Base-by-base conservation (phyloP, 192 early-diverging fungal species). In the Linnemannia schmuckeri region DNA sequence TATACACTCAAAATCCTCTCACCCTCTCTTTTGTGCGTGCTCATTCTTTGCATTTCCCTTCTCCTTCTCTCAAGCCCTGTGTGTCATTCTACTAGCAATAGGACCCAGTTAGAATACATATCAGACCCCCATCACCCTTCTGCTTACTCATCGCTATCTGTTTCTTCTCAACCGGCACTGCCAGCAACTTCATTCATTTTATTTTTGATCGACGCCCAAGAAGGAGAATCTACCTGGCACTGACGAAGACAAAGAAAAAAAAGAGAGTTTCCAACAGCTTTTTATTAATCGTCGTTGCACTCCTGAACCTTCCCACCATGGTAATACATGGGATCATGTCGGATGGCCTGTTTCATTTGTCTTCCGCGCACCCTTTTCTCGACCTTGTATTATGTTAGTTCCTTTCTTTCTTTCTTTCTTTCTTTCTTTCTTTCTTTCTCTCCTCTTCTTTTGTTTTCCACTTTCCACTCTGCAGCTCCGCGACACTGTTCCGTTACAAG, bases 281-380 rank as follows among this genome's bases (percentile, higher is more conserved):
- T 77, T 27, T 20, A 20, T 2, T 20, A 1, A 20, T 52, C 49
- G 49, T 52, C 20, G 49, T 22, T 33, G 8, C 12, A 30, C 17
- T 66, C 68, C 44, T 40, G 55, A 40, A 27, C 18, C 77, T 33
- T 4, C 66, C 42, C 70, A 80, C n/a, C 68, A 75, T 81, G 80
- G 69, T 68, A n/a, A 69, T 75, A 66, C 57, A 68, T 75, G 80
- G 73, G 66, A 20, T 46, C 20, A 22, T 75, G 22, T 55, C 44
- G 80, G 74, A 75, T 40, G 76, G 46, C 37, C 33, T 72, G 1
- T 44, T 30, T 78, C 77, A 1, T 22, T 52, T 74, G 17, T 22
- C 72, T 35, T 70, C 27, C 42, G 52, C 52, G 37, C 52, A 27
- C 44, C 49, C 22, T 30, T 30, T 44, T 18, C 46, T 44, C 7